Base-by-base conservation (phyloP, 2,329 filamentous ascomycete species). In the Ophiosphaerella narmari region DNA sequence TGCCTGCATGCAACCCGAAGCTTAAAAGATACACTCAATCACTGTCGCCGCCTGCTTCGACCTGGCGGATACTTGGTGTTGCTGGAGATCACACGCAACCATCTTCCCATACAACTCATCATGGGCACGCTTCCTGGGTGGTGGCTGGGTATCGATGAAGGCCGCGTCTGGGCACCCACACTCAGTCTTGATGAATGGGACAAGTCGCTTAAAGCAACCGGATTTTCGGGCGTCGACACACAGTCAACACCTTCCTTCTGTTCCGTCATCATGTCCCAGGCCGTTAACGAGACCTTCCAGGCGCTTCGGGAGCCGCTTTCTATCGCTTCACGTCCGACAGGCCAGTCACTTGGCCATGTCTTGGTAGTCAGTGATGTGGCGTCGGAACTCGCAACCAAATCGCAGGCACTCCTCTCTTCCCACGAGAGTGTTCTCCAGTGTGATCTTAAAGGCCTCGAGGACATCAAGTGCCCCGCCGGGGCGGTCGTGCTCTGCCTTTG, bases 111-210 rank as follows among this genome's bases (percentile, higher is more conserved):
- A 21, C 39, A 35, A 11, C 23, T 33, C 16, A 32, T 58, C 11
- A 37, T 75, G n/a, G 71, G 71, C 1, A 50, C 62, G 3, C 50
- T 77, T 0, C 64, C 72, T 8, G 74, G 74, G 0, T 78, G 75
- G 75, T 78, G 74, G 74, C 41, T 67, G 2, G 57, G 54, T 5
- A 23, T n/a, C 2, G 48, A 48, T 5, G 3, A 66, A 43, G 38
- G 46, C 58, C 24, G 55, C 26, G 9, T 9, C 33, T 41, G 11
- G 8, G 13, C 18, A 6, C 55, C 58, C 4, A n/a, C 24, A 3
- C 12, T 59, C 13, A 26, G 18, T 5, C 4, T 8, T 3, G 8
- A 34, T 6, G 14, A 58, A 38, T 74, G 69, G 70, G 56, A 68
- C 42, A 46, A 29, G 1, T 12, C 48, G 4, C 39, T 59, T 11